Evolutionary conservation across 1,284 basidiomycete species (phyloP), one percentile per base, ranked within the genome.

Genomic region (Cryptococcus sp.): DNA sequence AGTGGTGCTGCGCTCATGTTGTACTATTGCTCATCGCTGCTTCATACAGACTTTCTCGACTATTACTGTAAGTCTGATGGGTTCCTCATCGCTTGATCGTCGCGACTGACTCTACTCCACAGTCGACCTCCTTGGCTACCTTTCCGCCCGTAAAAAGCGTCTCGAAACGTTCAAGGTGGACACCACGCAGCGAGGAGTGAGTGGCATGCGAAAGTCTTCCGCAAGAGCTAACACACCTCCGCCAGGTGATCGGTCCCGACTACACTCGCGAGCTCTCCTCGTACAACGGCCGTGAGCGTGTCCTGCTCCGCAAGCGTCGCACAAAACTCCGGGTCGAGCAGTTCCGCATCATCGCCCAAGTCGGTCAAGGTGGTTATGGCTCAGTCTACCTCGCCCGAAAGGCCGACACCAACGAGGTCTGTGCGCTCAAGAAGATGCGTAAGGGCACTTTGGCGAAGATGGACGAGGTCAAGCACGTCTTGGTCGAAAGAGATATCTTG

Each of bases 311-410:
- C 54, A 88, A 90, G 66, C 85, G 93, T 20, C 84, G 92, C 46
- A 87, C 90, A 19, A 94, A 95, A 78, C 82, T 95, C 53, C 84
- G 86, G 61, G 85, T 96, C 41, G 89, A 96, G 59, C 88, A 93
- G 73, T 96, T 95, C 77, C 78, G 94, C 71, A 95, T 96, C 76
- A 93, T 97, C 66, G 91, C 92, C 1, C 94, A 97, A 69, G 91
- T 97, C 51, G 93, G 94, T 2, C 94, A 97, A 80, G 94, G 93
- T 20, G 93, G 93, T 1, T 97, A 96, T 78, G 94, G 94, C 10
- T 93, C 96, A 65, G 93, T 97, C 30, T 97, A 89, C 75, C 82
- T 97, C 45, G 93, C 94, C 4, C 82, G 93, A 48, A 95, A 95
- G 76, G 89, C 73, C 65, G 93, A 96, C 66, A 90, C 93, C 0